Base-by-base conservation (phyloP, 2,329 filamentous ascomycete species). In the Penicillium sp. region DNA sequence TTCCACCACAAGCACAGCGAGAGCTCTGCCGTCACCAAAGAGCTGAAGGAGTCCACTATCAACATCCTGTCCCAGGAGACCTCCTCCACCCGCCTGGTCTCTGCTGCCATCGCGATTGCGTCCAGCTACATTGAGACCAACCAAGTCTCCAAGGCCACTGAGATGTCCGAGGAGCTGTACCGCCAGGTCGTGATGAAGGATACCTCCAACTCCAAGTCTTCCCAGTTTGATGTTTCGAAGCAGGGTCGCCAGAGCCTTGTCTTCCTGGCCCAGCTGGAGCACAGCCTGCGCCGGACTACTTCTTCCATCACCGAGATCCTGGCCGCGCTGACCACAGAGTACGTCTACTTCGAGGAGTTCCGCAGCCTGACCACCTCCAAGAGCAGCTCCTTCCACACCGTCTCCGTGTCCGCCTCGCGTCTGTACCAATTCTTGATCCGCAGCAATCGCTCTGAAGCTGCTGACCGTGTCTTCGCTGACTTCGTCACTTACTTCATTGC, bases 191-290 rank as follows among this genome's bases (percentile, higher is more conserved):
- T 75, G 10, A 64, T 68, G 51, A 74, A 71, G 51, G 71, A 75
- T 20, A 68, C 60, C 8, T 55, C 56, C 15, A 67, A 68, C 21
- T 34, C 54, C 23, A 66, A 61, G 49, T 49, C 53, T 7, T 46
- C 47, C 24, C 50, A 62, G 17, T 72, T 75, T 30, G 67, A 75
- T 39, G 52, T 75, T 5, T 63, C 70, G 1, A 60, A 63, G 1
- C 66, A 66, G 44, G 64, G 65, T 8, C 71, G 68, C n/a, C 63
- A 69, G 40, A 68, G 65, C 42, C 63, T 74, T 12, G 71, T 74
- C 9, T 79, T 78, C 67, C 60, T 79, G 17, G 77, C 77, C 15
- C 74, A 77, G 48, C 63, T 79, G 1, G 73, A 79, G 58, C 72
- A 77, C 56, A 71, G 62, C 41, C 63, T 74, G 13, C 65, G 61